Base-by-base conservation (phyloP, 2,329 filamentous ascomycete genomes). In the Aureobasidium melanogenum region DNA sequence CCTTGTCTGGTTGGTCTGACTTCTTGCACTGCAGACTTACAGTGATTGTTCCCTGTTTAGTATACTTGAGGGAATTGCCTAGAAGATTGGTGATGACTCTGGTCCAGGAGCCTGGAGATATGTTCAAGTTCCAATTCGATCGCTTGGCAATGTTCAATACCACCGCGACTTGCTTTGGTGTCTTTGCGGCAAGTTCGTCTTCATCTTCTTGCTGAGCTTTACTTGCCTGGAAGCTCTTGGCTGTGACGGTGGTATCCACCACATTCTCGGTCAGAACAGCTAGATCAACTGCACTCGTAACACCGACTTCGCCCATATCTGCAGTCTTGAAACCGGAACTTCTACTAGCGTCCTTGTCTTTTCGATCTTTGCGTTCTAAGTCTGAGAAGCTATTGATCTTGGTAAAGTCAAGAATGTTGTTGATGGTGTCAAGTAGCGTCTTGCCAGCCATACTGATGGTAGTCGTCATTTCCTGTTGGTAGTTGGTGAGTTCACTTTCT, bases 341-440 rank as follows among this genome's bases (percentile, higher is more conserved):
- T 28, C 61, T 57, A 4, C 22, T n/a, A 12, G 38, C 47, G 32
- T 64, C 62, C 41, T 28, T 55, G 14, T 50, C 44, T 50, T 62
- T 57, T 17, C 54, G 36, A 28, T 61, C 56, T 22, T 39, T 50
- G 3, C 58, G 54, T 39, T 61, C 48, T 6, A 50, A 15, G 8
- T 65, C 61, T 26, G 66, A 60, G 36, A 67, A 64, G 36, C 72
- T 67, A 62, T 76, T 76, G 64, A 78, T 76, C 58, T 78, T 79
- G 55, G 72, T 72, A 62, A 72, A 77, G 64, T 77, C 75, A 8
- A 78, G 67, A 17, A 77, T 70, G 61, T 73, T 70, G 26, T 75
- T 67, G 61, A 77, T 68, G 62, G 79, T 80, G 39, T 80, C 79
- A n/a, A 82, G 65, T 12, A 82, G 66, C 4, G 79, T 81, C 22